Evolutionary conservation across 352 stramenopile species (phyloP), one percentile per base, ranked within the genome.

Genomic region (Globisporangium mamillatum): DNA sequence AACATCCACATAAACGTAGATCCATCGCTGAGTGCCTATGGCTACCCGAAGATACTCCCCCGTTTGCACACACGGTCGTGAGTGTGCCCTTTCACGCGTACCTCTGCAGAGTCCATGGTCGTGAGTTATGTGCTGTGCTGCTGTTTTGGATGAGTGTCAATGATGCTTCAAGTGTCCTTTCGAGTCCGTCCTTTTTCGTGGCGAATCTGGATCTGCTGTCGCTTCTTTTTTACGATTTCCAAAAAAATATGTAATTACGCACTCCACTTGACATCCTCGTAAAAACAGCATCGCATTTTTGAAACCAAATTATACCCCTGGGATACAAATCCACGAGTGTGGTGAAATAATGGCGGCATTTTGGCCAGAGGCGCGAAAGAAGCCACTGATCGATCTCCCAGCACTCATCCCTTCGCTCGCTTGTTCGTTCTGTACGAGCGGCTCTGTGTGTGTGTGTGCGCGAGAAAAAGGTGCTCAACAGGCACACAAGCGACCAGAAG

Each of bases 71-170:
- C 0, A 53, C 9, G 5, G 2, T 0, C 7, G 36, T 9, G 14
- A 41, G 44, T 7, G 22, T 24, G 24, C 32, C 25, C 14, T 22
- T 9, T 25, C 25, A 67, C 6, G 32, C 24, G 22, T 36, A 82
- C 77, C 75, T 87, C 77, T 60, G 79, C 77, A 5, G 75, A 79
- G 69, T 86, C 79, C 81, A 89, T 87, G 10, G 10, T 25, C 27
- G 18, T 60, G 54, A 25, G 27, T 14, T 38, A 18, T n/a, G 16
- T 38, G 0, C 8, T 38, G 32, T 38, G 4, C 29, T 25, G 32
- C 24, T 36, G 29, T 9, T 54, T 68, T n/a, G 18, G 41, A 20
- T 63, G 34, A 64, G n/a, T 62, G 52, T 55, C 32, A 44, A 48
- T 16, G 0, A 38, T 12, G 52, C 29, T n/a, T 16, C 27, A 32